Base-by-base conservation (phyloP, 2,329 filamentous ascomycete genomes). In the Penicillium occitanis region DNA sequence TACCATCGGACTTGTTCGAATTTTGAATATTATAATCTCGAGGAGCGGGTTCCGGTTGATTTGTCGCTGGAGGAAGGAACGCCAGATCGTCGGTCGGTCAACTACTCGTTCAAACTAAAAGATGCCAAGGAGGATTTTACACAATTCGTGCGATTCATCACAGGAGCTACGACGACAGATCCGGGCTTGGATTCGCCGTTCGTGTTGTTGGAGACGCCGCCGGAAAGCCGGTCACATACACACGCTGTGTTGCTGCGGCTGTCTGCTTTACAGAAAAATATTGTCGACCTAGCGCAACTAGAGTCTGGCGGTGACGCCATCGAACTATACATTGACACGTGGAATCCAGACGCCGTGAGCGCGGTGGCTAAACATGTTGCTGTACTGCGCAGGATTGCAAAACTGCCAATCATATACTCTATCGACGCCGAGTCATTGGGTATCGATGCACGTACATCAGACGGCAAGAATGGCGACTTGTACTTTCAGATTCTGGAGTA, bases 301-400 rank as follows among this genome's bases (percentile, higher is more conserved):
- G 86, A 88, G 73, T 86, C 86, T 7, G 81, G 83, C 8, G 86
- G 82, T 7, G 87, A 89, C 76, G 85, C 84, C 25, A 83, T 88
- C 50, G 87, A 88, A 71, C 76, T 88, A 2, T 84, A 86, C 66
- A 82, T 89, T 60, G 86, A 89, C 74, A 80, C 80, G 53, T 87
- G 86, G 84, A 80, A 81, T 7, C 75, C 81, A 28, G 81, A 83
- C 63, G 75, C 86, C 66, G 73, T 82, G 33, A 81, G 80, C 63
- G 72, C 82, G 8, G 78, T 88, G 68, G 84, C 84, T 50, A 83
- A 83, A 55, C 83, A 87, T 69, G 82, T 89, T 2, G 84, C 86
- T 14, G 76, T 85, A 40, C 83, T 88, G 61, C 82, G 87, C 67
- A 82, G 87, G 69, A 84, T 84, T 66, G 74, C 88, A 42, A 81